Conservation (phyloP, 345 rosid genomes). For the Garcia nutans region DNA sequence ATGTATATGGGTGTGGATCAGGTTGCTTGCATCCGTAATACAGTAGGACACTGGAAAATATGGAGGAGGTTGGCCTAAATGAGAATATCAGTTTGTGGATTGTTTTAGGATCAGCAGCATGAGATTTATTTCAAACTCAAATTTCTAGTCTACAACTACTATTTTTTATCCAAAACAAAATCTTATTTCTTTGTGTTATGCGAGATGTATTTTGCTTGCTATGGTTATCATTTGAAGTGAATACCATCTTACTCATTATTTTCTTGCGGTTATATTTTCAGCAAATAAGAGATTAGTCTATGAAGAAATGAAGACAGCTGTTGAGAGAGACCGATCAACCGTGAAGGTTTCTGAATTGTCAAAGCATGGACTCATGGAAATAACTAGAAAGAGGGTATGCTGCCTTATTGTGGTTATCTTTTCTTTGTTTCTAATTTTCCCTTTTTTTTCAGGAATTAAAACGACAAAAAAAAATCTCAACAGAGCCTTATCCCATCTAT, state of each 20-base stretch:
- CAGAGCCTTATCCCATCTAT: background rate
- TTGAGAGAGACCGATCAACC: constrained; percentile 82
- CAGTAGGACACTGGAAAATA: background rate
- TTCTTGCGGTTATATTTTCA: constrained; percentile 39
- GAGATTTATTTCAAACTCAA: background rate
- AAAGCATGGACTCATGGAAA: constrained; percentile 96
- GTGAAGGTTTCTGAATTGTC: constrained; percentile 95
- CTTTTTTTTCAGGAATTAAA: constrained; percentile 6
- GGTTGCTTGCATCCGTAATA: background rate
- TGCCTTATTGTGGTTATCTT: constrained; percentile 14
- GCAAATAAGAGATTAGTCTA: constrained; percentile 87
- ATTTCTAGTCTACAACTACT: background rate
- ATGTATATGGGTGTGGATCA: background rate
- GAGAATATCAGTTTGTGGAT: background rate
- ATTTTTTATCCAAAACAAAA: background rate
- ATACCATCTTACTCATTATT: background rate
- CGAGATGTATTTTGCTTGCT: background rate
- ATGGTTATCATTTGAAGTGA: background rate
- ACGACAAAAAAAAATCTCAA: background rate
- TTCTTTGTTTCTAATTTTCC: constrained; percentile 13
- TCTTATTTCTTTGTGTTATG: background rate
- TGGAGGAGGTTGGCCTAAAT: background rate
- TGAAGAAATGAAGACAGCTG: constrained; percentile 90
- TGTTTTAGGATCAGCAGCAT: background rate
- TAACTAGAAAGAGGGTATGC: constrained; percentile 92